A percentile compares a stretch with the other conserved stretches of the same genome.
Evolutionary conservation across 441 rosid species (phyloP).

Genomic region (Gossypium trilobum): DNA sequence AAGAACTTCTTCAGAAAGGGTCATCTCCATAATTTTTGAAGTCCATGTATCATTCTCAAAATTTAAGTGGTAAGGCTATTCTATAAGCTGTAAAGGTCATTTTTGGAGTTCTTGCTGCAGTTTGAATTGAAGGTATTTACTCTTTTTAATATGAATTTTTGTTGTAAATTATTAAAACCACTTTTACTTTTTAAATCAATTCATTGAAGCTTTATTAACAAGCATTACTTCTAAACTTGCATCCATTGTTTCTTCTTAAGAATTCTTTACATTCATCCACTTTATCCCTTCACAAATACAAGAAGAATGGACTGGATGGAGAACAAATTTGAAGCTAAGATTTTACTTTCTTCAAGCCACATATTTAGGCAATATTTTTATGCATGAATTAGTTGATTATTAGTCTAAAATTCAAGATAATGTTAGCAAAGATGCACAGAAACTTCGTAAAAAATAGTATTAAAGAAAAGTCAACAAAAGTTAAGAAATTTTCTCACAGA

Average conservation of each 20-base stretch:
- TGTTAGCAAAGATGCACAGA: not conserved
- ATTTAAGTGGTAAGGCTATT: not conserved
- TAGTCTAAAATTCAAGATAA: not conserved
- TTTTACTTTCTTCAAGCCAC: not conserved
- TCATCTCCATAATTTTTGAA: not conserved
- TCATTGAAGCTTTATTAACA: not conserved
- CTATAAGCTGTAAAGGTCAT: slow-evolving; percentile 9
- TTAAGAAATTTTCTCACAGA: not conserved
- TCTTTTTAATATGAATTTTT: not conserved
- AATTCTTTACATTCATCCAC: too few species aligned
- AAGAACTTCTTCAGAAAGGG: slow-evolving; percentile 7
- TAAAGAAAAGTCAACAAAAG: not conserved
- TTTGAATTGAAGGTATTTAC: slow-evolving; percentile 10
- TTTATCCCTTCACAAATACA: too few species aligned
- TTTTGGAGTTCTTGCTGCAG: not conserved
- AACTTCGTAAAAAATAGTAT: not conserved
- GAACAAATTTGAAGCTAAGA: not conserved
- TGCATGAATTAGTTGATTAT: too few species aligned
- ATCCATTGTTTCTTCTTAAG: too few species aligned
- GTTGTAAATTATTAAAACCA: slow-evolving; percentile 11
- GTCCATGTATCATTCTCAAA: not conserved
- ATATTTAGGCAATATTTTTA: not conserved
- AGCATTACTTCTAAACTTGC: not conserved
- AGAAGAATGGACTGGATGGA: too few species aligned
- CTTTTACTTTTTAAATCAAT: not conserved